These are phyloP conservation scores for Auricularia heimuer DNA, from an alignment of 768 basidiomycete genomes.

Conservation along the genomic window DNA sequence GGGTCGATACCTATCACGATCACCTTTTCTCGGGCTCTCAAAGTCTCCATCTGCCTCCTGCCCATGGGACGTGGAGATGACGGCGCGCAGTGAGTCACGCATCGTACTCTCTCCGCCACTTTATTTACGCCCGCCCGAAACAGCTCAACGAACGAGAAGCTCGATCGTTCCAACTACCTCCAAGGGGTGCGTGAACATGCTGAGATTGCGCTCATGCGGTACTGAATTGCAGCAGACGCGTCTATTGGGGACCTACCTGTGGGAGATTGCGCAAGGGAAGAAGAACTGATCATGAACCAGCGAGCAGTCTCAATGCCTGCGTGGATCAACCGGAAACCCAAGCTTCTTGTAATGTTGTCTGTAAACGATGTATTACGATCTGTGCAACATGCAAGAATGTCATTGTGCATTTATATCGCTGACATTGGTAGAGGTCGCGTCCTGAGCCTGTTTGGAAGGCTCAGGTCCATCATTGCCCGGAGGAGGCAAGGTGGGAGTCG, in stretches of 20 bases:
- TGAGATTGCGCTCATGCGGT: background rate
- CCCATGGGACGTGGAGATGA: conserved; percentile 95
- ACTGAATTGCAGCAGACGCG: conserved; percentile 40
- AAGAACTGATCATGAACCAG: conserved; percentile 2
- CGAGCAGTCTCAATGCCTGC: background rate
- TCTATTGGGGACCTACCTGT: conserved; percentile 70
- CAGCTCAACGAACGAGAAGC: conserved; percentile 91
- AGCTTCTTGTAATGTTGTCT: conserved; percentile 6
- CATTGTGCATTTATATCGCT: too few species aligned
- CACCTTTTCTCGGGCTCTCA: conserved; percentile 82
- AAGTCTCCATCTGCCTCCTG: conserved; percentile 77
- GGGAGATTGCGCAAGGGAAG: conserved; percentile 46
- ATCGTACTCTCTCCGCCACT: background rate
- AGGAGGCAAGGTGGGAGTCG: too few species aligned
- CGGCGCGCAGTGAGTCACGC: conserved; percentile 68
- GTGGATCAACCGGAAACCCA: conserved; percentile 2
- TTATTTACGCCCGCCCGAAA: background rate
- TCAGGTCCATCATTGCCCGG: too few species aligned
- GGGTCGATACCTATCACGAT: conserved; percentile 91
- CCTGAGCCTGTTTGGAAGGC: too few species aligned
- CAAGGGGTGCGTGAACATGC: conserved; percentile 41
- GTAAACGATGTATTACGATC: background rate
- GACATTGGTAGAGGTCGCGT: too few species aligned
- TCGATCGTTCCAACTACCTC: conserved; percentile 84
- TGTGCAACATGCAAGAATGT: too few species aligned